Evolutionary conservation across 2,329 filamentous ascomycete genomes (phyloP).

Genomic region (Cladophialophora psammophila): DNA sequence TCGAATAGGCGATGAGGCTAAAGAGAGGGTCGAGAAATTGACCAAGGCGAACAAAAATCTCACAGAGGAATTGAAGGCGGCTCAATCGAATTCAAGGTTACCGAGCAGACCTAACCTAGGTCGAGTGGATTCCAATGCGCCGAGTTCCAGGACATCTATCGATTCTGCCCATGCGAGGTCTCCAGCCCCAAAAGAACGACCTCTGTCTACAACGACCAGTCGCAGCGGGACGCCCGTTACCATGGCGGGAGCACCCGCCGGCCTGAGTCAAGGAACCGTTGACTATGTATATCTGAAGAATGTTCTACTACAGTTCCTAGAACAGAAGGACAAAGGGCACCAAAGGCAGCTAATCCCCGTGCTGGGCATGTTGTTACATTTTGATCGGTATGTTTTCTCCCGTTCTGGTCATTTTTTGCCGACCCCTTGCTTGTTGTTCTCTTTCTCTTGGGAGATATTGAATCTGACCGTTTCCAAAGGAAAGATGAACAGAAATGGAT

Average conservation of each 20-base stretch:
- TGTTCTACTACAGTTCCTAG: conserved; percentile 70
- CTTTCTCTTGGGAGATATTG: not conserved
- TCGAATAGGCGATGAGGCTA: conserved; percentile 78
- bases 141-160: conserved; percentile 66
- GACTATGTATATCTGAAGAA: conserved; percentile 73
- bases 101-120: conserved; percentile 39
- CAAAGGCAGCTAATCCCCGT: conserved; percentile 72
- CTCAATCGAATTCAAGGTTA: conserved; percentile 48
- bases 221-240: conserved; percentile 50
- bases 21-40: conserved; percentile 77
- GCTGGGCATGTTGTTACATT: conserved; percentile 70
- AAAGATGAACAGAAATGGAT: conserved; percentile 88
- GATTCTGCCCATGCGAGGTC: conserved; percentile 54
- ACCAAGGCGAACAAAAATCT: conserved; percentile 71
- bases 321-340: conserved; percentile 72
- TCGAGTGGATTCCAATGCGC: conserved; percentile 52
- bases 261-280: conserved; percentile 46
- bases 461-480: conserved; percentile 47
- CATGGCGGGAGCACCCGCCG: conserved; percentile 26
- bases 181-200: conserved; percentile 55
- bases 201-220: conserved; percentile 44
- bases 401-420: not conserved
- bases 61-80: conserved; percentile 63
- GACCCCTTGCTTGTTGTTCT: not conserved
- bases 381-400: conserved; percentile 62